Conservation (phyloP, 2,329 filamentous ascomycete genomes). For the Chaetomium globosum region DNA sequence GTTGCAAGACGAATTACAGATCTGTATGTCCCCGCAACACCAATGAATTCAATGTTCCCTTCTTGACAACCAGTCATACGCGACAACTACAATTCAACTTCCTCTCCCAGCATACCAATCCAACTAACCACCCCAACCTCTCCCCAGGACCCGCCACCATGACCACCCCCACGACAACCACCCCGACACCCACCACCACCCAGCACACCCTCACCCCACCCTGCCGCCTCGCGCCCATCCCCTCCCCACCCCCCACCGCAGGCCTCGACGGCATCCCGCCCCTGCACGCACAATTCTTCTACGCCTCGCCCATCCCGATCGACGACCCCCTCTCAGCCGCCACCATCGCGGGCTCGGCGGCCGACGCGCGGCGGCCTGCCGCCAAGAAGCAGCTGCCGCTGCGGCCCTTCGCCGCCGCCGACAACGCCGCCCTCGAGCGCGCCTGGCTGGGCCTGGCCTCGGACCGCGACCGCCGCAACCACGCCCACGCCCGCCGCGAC, state of each 20-base stretch:
- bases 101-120: background rate
- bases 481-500: slow-evolving; percentile 44
- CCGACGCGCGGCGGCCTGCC: slow-evolving; percentile 50
- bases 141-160: slow-evolving; percentile 17
- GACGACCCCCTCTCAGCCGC: slow-evolving; percentile 81
- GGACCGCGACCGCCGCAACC: slow-evolving; percentile 52
- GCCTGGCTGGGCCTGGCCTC: slow-evolving; percentile 69
- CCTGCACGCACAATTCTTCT: slow-evolving; percentile 77
- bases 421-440: slow-evolving; percentile 78
- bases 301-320: slow-evolving; percentile 77
- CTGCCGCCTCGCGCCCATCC: slow-evolving; percentile 27
- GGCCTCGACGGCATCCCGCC: slow-evolving; percentile 58
- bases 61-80: background rate
- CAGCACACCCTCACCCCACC: slow-evolving; percentile 21
- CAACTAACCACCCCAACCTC: background rate
- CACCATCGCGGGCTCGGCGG: slow-evolving; percentile 53
- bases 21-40: slow-evolving; percentile 3
- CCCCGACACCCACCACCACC: background rate
- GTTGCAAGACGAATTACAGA: slow-evolving; percentile 1
- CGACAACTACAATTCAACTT: background rate
- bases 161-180: slow-evolving; percentile 17
- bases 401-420: slow-evolving; percentile 75
- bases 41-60: background rate
- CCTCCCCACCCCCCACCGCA: slow-evolving; percentile 41
- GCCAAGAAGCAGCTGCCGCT: slow-evolving; percentile 54